phyloP scores from a whole-genome alignment of 78 protist genomes.

The Dictyostelium brefeldianum region DNA sequence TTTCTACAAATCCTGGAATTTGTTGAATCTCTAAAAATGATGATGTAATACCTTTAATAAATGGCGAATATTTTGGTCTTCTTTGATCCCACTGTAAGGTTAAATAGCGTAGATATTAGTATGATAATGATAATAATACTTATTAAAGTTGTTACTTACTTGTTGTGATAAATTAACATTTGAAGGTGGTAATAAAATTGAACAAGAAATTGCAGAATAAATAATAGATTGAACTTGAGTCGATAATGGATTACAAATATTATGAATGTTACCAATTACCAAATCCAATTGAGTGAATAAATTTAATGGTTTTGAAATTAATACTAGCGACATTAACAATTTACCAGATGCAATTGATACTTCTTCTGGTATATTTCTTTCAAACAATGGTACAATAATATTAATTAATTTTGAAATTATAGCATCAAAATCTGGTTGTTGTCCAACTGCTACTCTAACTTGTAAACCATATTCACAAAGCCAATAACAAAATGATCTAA shows the following conservation, averaged over 20 bases:
- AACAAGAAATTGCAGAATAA: conserved; percentile 34
- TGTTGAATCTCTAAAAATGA: conserved; percentile 37
- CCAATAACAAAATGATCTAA: conserved; percentile 69
- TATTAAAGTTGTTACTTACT: conserved; percentile 21
- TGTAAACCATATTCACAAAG: conserved; percentile 50
- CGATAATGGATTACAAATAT: conserved; percentile 32
- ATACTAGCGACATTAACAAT: conserved; percentile 39
- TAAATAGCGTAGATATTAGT: not conserved
- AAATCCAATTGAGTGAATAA: conserved; percentile 24
- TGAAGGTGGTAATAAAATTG: conserved; percentile 60
- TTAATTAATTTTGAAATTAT: conserved; percentile 11
- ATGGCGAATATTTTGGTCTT: conserved; percentile 73
- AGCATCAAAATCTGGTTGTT: conserved; percentile 57
- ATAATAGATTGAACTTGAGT: conserved; percentile 36
- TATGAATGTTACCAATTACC: conserved; percentile 33
- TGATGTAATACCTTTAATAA: conserved; percentile 70
- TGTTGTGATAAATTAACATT: conserved; percentile 68
- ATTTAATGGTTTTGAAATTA: conserved; percentile 37
- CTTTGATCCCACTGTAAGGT: conserved; percentile 52
- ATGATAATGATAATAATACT: not conserved
- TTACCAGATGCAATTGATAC: conserved; percentile 21
- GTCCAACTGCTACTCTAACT: conserved; percentile 15
- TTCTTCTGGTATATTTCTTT: conserved; percentile 21
- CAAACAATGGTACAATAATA: conserved; percentile 53
- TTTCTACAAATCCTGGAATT: conserved; percentile 45